Evolutionary conservation across 805 yeast genomes (phyloP), one percentile per base, ranked within the genome.

Genomic region (Metschnikowia amazonensis): DNA sequence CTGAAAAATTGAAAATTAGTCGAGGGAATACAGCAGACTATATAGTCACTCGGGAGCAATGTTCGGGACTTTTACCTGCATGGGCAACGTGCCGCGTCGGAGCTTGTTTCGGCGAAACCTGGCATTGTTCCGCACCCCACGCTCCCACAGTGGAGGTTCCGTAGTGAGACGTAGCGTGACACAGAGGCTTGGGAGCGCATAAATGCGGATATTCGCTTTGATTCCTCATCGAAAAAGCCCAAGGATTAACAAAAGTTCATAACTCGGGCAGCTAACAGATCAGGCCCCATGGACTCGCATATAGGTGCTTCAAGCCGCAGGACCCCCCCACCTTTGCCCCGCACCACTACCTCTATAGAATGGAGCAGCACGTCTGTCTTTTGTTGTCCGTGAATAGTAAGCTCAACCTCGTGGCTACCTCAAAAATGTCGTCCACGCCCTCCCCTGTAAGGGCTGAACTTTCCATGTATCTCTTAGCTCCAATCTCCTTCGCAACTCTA

Each of bases 361-460:
- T 63, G 4, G 57, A 51, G 53, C 75, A 70, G 51, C 75, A 70
- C 9, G 64, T 51, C 49, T 43, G 55, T 34, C 52, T 52, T 3
- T 63, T 56, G 37, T 60, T 62, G 29, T 64, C 66, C 16, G 56
- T 42, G 25, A 60, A 60, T 29, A 89, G 65, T 45, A 89, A 67
- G 59, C 94, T 84, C 3, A 90, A 82, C 55, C 97, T 74, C 1
- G 96, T 87, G 13, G 97, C 97, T 42, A 81, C 80, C 65, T 90
- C 97, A 63, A 90, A 89, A 2, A 90, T 90, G 60, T 87, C 95
- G 64, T 89, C 97, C 18, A 90, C 97, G 10, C 95, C 95, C 60
- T 88, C 96, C 4, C 97, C 97, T 2, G 96, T 87, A 53, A 90
- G 69, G 1, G 97, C 89, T 39, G 95, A 86, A 60, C 97, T 88